A percentile compares a stretch with the other conserved stretches of the same genome.
Conservation (phyloP, 208 protist genomes). For the Polymyxa betae region DNA sequence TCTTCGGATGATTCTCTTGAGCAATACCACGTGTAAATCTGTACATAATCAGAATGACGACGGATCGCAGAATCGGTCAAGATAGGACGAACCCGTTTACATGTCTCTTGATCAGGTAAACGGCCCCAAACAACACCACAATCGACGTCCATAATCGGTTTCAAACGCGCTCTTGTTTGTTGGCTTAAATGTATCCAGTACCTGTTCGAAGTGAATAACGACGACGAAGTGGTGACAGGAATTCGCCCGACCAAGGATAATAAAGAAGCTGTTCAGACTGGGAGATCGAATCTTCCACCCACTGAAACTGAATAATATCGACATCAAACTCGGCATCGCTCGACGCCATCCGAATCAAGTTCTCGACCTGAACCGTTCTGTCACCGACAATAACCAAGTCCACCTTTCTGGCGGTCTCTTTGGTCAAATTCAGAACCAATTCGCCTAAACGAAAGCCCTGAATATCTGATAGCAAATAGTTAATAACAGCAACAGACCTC, state of each 20-base stretch:
- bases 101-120: neutral
- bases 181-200: slow-evolving; percentile 19
- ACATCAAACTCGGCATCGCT: neutral
- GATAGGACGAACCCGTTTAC: neutral
- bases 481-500: neutral
- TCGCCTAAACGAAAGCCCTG: neutral
- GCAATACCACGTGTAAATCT: neutral
- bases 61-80: neutral
- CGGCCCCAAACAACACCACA: slow-evolving; percentile 10
- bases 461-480: neutral
- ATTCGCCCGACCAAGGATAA: neutral
- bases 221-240: neutral
- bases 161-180: neutral
- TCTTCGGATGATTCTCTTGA: neutral
- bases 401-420: neutral
- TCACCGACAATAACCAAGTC: slow-evolving; percentile 16
- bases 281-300: neutral
- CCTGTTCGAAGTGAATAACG: neutral
- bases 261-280: neutral
- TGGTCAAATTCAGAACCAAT: neutral
- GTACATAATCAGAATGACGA: neutral
- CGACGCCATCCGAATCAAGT: neutral
- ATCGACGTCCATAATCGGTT: neutral
- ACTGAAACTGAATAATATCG: slow-evolving; percentile 10
- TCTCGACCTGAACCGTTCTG: neutral